phyloP scores from a whole-genome alignment of 2,329 filamentous ascomycete species.

The Aurifilum marmelostoma region DNA sequence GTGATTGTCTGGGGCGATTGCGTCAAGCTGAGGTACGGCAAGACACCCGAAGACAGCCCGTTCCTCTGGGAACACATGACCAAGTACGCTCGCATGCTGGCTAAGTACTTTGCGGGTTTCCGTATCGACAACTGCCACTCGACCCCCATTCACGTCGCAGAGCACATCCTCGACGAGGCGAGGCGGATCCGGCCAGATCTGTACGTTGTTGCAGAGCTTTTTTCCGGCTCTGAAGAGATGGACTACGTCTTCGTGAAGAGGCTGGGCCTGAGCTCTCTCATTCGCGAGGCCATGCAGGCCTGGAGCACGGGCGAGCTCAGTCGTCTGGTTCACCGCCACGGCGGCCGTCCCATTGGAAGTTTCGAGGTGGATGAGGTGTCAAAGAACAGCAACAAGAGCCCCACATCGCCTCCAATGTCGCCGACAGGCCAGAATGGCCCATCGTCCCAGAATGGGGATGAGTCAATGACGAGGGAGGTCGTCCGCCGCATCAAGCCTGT shows the following conservation, averaged over 20 bases:
- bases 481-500: conserved; percentile 83
- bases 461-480: conserved; percentile 58
- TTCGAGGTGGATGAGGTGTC: conserved; percentile 92
- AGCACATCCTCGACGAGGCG: conserved; percentile 94
- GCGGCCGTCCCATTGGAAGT: conserved; percentile 91
- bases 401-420: conserved; percentile 35
- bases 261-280: conserved; percentile 86
- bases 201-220: conserved; percentile 92
- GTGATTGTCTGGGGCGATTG: conserved; percentile 99
- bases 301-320: conserved; percentile 95
- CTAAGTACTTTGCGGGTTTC: conserved; percentile 93
- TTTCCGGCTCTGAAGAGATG: conserved; percentile 92
- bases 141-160: conserved; percentile 90
- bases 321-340: conserved; percentile 89
- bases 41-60: conserved; percentile 78
- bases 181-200: conserved; percentile 83
- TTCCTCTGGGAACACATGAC: conserved; percentile 97
- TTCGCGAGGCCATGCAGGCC: conserved; percentile 97
- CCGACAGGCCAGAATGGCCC: conserved; percentile 37
- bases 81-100: conserved; percentile 86
- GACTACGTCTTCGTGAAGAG: conserved; percentile 96
- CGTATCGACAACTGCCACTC: conserved; percentile 98
- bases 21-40: conserved; percentile 92
- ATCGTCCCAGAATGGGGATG: conserved; percentile 40
- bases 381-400: conserved; percentile 55